Conservation (phyloP, 192 early-diverging fungal species). For the Linnemannia elongata region DNA sequence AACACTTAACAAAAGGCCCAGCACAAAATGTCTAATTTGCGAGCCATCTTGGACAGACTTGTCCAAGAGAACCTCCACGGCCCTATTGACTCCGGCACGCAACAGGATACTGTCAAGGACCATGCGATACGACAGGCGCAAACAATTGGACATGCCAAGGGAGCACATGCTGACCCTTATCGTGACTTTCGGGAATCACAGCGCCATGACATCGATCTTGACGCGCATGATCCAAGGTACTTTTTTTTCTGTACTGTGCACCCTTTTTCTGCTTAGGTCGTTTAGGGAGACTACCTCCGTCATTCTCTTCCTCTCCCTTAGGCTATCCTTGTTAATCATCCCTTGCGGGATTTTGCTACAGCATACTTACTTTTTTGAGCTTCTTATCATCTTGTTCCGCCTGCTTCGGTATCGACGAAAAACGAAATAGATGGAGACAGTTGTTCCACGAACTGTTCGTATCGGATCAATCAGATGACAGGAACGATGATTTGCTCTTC, state of each 20-base stretch:
- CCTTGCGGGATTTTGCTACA: neutral
- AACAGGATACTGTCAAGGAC: slow-evolving; percentile 35
- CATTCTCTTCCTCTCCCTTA: neutral
- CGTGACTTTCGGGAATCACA: neutral
- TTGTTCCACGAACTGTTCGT: slow-evolving; percentile 83
- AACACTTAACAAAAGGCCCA: neutral
- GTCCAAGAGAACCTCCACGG: slow-evolving; percentile 72
- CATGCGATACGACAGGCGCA: slow-evolving; percentile 27
- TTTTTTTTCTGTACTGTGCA: neutral
- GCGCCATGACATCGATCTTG: slow-evolving; percentile 62
- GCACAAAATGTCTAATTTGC: slow-evolving; percentile 58
- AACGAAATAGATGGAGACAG: slow-evolving; percentile 64
- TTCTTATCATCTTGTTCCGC: neutral
- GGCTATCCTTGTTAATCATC: neutral
- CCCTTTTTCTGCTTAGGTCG: neutral
- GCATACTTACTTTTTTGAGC: neutral
- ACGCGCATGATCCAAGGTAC: slow-evolving; percentile 71
- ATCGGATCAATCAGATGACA: slow-evolving; percentile 70
- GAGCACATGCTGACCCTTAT: slow-evolving; percentile 4
- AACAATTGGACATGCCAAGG: neutral
- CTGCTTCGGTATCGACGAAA: neutral
- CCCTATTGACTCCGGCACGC: slow-evolving; percentile 60
- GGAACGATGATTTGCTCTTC: slow-evolving; percentile 89
- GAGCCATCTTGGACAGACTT: slow-evolving; percentile 67
- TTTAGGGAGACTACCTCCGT: neutral